Base-by-base conservation (phyloP, 352 stramenopile genomes). In the Phytophthora macrochlamydospora region DNA sequence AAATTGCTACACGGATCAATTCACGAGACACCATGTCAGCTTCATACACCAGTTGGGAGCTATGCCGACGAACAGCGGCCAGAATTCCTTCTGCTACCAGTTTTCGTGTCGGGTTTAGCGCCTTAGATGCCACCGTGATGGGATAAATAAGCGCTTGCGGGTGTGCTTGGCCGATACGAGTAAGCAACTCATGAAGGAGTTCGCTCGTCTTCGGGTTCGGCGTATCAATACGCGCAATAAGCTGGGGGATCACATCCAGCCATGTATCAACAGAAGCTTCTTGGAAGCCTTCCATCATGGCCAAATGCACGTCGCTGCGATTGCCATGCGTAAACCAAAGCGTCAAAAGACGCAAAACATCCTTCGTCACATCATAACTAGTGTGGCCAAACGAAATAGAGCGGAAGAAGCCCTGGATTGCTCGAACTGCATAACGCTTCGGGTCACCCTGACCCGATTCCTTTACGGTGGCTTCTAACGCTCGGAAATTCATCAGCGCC, bases 91-190 rank as follows among this genome's bases (percentile, higher is more conserved):
- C 93, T 1, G 98, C 98, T 6, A 97, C 96, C 14, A 67, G 51
- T 66, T 94, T 91, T 7, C 97, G 88, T 42, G 97, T 97, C 12
- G 80, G 73, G 33, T 97, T 97, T 32, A 97, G 79, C 31, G 94
- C 98, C 71, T 99, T 99, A 1, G 97, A 87, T 1, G 98, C 91
- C 2, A 99, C 97, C 0, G 97, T 98, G 61, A 99, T 93, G 24
- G 98, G 97, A 70, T 99, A 99, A 71, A 99, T 99, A 13, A 99
- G 85, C 31, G 98, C 98, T 75, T 99, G 98, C 32, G 98, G 97
- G 60, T 99, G 97, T 33, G 93, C 93, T 51, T 97, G 86, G 31
- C 97, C 86, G 46, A 99, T 92, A 24, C 91, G 88, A 69, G 97
- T 95, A n/a, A 99, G 83, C 35, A 94, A 52, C 31, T 93, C 81